Evolutionary conservation across 1,284 basidiomycete genomes (phyloP).

Genomic region (Cutaneotrichosporon arboriforme): DNA sequence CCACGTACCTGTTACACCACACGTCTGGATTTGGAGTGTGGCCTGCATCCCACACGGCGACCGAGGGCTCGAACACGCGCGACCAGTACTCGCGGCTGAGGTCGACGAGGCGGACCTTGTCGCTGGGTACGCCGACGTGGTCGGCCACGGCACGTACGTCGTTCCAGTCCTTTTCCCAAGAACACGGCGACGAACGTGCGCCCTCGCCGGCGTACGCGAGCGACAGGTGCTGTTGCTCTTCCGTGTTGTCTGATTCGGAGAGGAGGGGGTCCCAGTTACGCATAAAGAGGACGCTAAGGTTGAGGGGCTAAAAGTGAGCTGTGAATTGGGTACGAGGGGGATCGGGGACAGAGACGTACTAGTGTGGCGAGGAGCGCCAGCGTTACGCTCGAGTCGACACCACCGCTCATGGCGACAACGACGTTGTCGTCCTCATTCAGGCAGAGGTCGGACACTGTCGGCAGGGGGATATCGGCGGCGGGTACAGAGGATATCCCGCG

Average conservation of each 20-base stretch:
- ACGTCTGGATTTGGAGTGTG: conserved; percentile 90
- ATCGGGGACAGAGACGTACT: no score
- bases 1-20: conserved; percentile 71
- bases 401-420: conserved; percentile 88
- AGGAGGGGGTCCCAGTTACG: conserved; percentile 72
- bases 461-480: conserved; percentile 6
- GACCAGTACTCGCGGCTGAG: conserved; percentile 82
- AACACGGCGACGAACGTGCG: conserved; percentile 74
- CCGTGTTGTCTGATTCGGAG: conserved; percentile 26
- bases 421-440: conserved; percentile 59
- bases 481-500: no score
- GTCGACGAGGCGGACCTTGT: conserved; percentile 61
- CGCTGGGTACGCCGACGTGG: conserved; percentile 59
- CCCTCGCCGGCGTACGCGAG: conserved; percentile 6
- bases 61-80: conserved; percentile 75
- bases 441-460: conserved; percentile 26
- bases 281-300: conserved; percentile 87
- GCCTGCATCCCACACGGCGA: conserved; percentile 69
- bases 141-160: conserved; percentile 77
- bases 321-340: no score
- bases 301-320: conserved; percentile 58
- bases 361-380: conserved; percentile 66
- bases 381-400: conserved; percentile 87
- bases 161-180: conserved; percentile 93
- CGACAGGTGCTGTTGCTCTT: background rate